phyloP scores from a whole-genome alignment of 169 alveolate species.

The Plasmodium relictum region DNA sequence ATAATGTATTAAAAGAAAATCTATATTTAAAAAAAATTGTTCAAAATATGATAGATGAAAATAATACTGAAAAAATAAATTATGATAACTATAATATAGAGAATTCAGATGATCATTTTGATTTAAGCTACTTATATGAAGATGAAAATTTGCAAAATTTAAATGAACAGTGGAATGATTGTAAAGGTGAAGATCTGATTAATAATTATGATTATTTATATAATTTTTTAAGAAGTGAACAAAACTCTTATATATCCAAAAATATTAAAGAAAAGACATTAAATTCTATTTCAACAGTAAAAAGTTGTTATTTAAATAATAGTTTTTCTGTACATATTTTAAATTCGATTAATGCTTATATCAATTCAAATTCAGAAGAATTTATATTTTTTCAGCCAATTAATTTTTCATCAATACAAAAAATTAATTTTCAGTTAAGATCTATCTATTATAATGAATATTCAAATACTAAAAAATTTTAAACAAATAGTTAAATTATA shows the following conservation, averaged over 20 bases:
- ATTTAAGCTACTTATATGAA: neutral
- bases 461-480: neutral
- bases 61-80: slow-evolving; percentile 30
- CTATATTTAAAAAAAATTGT: slow-evolving; percentile 20
- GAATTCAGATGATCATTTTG: neutral
- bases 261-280: slow-evolving; percentile 16
- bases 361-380: slow-evolving; percentile 17
- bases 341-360: slow-evolving; percentile 35
- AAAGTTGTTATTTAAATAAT: slow-evolving; percentile 25
- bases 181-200: slow-evolving; percentile 25
- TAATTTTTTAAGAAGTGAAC: neutral
- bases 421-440: slow-evolving; percentile 19
- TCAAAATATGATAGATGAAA: slow-evolving; percentile 33
- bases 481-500: neutral
- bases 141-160: slow-evolving; percentile 22
- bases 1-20: slow-evolving; percentile 23
- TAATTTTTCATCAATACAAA: slow-evolving; percentile 18
- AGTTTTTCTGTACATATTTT: slow-evolving; percentile 17
- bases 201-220: slow-evolving; percentile 12
- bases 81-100: slow-evolving; percentile 20
- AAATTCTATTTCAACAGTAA: slow-evolving; percentile 7
- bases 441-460: slow-evolving; percentile 28
- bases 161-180: slow-evolving; percentile 30
- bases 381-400: slow-evolving; percentile 35
- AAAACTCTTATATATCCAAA: neutral